Evolutionary conservation across 73 alveolate species (phyloP).

Genomic region (Paramecium sonneborni): DNA sequence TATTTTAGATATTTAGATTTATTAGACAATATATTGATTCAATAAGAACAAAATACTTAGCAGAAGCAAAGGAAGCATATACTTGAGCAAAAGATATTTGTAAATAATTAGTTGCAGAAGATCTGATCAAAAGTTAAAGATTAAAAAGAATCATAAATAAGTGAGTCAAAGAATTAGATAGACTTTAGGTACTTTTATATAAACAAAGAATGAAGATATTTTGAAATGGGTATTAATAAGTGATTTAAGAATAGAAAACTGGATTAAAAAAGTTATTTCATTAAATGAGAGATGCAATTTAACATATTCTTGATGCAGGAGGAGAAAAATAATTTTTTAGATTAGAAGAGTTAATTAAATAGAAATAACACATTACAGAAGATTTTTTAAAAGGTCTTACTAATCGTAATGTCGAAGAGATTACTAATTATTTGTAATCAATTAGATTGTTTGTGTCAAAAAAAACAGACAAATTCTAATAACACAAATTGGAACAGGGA

Average conservation of each 20-base stretch:
- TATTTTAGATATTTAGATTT: background rate
- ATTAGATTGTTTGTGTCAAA: background rate
- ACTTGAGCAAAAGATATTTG: background rate
- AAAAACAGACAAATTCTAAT: background rate
- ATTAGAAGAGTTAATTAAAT: slow-evolving; percentile 6
- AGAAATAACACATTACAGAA: slow-evolving; percentile 4
- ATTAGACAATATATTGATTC: background rate
- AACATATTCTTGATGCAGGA: slow-evolving; percentile 26
- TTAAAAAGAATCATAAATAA: background rate
- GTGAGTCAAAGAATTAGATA: background rate
- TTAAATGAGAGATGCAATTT: slow-evolving; percentile 14
- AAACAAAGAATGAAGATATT: slow-evolving; percentile 14
- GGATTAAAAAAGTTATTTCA: slow-evolving; percentile 38
- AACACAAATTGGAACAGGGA: slow-evolving; percentile 13
- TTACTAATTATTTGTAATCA: background rate
- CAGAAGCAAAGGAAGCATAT: background rate
- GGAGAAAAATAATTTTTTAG: slow-evolving; percentile 35
- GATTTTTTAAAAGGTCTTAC: slow-evolving; percentile 5
- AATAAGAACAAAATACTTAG: background rate
- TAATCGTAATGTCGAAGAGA: background rate
- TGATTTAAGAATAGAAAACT: background rate
- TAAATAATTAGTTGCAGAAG: slow-evolving; percentile 6
- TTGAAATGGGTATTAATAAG: background rate
- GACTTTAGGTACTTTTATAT: background rate
- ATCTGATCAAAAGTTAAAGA: background rate